phyloP scores from a whole-genome alignment of 768 basidiomycete species.

The Cubamyces lactineus region DNA sequence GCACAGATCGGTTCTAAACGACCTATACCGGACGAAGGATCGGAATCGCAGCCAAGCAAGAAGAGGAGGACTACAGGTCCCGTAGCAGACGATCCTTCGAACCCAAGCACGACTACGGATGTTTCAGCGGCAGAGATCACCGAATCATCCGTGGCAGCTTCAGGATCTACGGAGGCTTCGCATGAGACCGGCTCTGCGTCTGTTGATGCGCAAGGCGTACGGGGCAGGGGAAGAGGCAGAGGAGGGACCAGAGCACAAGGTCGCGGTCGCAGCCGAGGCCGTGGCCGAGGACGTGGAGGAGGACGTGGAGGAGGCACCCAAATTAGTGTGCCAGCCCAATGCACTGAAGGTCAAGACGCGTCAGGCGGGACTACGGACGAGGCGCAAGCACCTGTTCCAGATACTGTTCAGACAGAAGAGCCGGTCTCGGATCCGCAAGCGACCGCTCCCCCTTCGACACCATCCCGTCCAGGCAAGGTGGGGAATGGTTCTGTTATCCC shows the following conservation, averaged over 20 bases:
- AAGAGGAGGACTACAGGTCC: neutral
- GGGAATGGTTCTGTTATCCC: neutral
- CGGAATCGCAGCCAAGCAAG: neutral
- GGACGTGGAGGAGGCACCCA: neutral
- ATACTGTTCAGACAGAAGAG: neutral
- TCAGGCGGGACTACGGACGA: neutral
- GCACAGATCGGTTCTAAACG: neutral
- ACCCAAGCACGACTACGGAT: neutral
- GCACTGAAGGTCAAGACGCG: neutral
- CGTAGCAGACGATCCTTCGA: neutral
- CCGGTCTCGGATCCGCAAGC: neutral
- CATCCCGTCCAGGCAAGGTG: neutral
- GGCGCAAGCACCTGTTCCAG: neutral
- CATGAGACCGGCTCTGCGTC: neutral
- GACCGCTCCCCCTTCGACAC: neutral
- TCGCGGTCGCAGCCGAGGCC: neutral
- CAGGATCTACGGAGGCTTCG: neutral
- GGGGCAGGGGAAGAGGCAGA: constrained; percentile 5
- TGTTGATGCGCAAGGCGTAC: neutral
- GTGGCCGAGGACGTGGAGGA: neutral
- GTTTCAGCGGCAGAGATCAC: neutral
- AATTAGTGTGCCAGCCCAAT: no score
- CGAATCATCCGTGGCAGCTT: neutral
- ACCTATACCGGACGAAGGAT: neutral
- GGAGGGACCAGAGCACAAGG: neutral